Conservation (phyloP, 2,329 filamentous ascomycete genomes). For the Escovopsis sp. region DNA sequence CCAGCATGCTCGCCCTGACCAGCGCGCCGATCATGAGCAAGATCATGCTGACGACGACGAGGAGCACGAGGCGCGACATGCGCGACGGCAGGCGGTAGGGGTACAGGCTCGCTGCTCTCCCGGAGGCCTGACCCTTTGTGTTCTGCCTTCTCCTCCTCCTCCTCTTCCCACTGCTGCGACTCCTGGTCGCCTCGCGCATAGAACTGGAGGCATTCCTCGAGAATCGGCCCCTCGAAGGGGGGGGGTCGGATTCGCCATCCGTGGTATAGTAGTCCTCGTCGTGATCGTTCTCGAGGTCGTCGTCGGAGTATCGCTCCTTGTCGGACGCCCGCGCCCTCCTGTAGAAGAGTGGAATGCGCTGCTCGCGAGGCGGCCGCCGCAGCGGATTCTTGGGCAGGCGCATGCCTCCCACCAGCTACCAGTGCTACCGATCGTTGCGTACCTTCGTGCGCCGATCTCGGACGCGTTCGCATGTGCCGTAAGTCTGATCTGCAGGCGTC, state of each 20-base stretch:
- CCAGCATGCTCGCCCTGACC: slow-evolving; percentile 55
- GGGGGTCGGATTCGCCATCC: slow-evolving; percentile 28
- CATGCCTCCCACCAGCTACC: slow-evolving; percentile 25
- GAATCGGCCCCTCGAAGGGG: slow-evolving; percentile 27
- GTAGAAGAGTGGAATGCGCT: slow-evolving; percentile 36
- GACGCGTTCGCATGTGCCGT: too few species aligned
- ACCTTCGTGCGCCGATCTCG: too few species aligned
- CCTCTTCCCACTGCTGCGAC: too few species aligned
- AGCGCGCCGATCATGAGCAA: slow-evolving; percentile 64
- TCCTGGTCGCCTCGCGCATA: slow-evolving; percentile 23
- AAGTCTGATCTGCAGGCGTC: too few species aligned
- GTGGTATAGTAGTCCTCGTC: slow-evolving; percentile 33
- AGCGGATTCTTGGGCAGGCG: slow-evolving; percentile 32
- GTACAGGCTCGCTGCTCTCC: slow-evolving; percentile 10
- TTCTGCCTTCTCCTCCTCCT: slow-evolving; percentile 19
- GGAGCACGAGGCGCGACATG: slow-evolving; percentile 63
- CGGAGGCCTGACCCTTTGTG: slow-evolving; percentile 8
- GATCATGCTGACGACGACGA: slow-evolving; percentile 52
- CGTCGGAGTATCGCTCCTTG: slow-evolving; percentile 37
- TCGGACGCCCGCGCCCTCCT: slow-evolving; percentile 20
- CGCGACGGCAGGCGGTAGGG: slow-evolving; percentile 53
- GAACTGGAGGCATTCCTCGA: slow-evolving; percentile 36
- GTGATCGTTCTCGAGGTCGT: slow-evolving; percentile 35
- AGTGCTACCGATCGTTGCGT: too few species aligned
- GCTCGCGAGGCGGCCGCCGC: slow-evolving; percentile 25